These are phyloP conservation scores for Saccharomycopsis hybrid DNA, from an alignment of 1,139 yeast species.

Conservation along the genomic window DNA sequence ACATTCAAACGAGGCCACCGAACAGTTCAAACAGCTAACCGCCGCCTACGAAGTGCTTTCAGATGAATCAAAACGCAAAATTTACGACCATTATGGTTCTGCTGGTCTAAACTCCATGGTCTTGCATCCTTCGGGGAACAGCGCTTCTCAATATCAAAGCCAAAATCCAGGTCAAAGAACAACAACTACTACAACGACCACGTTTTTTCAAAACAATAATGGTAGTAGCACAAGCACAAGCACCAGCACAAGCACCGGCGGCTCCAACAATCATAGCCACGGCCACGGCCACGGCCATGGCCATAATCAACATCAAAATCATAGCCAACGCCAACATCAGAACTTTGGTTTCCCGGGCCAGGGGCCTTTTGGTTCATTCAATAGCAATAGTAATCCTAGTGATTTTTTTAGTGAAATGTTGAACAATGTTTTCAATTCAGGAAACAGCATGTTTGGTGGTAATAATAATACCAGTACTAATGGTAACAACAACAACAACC, in stretches of 20 bases:
- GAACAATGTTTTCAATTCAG: constrained; percentile 1
- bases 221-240: too few species aligned
- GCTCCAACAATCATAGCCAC: constrained; percentile 1
- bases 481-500: constrained; percentile 15
- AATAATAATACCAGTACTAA: not conserved
- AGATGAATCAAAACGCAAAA: constrained; percentile 45
- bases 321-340: not conserved
- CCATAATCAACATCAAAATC: not conserved
- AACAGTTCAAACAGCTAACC: constrained; percentile 46
- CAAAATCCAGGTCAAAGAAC: constrained; percentile 18
- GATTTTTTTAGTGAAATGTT: constrained; percentile 1
- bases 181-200: constrained; percentile 21
- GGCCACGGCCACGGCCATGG: not conserved
- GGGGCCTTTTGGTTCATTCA: not conserved
- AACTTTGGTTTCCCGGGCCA: not conserved
- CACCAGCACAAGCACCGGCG: not conserved
- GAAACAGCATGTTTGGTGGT: constrained; percentile 17
- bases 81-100: constrained; percentile 42
- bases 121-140: constrained; percentile 37
- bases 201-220: not conserved
- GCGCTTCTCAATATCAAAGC: constrained; percentile 30
- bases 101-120: too few species aligned
- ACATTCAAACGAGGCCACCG: constrained; percentile 43
- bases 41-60: constrained; percentile 54
- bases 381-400: not conserved